phyloP scores from a whole-genome alignment of 1,284 basidiomycete species.

The Porogramme epimiltina region DNA sequence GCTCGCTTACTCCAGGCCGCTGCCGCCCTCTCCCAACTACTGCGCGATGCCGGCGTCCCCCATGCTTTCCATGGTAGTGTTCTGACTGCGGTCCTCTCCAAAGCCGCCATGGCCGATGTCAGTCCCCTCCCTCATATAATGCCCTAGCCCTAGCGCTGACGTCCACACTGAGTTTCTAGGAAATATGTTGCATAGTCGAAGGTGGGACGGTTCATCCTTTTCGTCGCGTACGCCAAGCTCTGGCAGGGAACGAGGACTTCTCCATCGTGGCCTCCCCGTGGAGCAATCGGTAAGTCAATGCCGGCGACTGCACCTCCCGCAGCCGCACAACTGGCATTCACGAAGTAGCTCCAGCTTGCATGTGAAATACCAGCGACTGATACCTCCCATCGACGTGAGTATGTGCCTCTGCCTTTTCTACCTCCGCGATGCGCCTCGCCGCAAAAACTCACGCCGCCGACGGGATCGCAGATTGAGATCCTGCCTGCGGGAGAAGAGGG shows the following conservation, averaged over 20 bases:
- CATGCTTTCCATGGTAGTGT: constrained; percentile 73
- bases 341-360: constrained; percentile 35
- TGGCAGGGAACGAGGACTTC: constrained; percentile 44
- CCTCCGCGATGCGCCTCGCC: too few species aligned
- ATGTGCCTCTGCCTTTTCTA: constrained; percentile 2
- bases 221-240: constrained; percentile 54
- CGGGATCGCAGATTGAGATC: constrained; percentile 83
- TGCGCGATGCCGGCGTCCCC: constrained; percentile 51
- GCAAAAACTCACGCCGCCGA: too few species aligned
- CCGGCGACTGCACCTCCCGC: constrained; percentile 2
- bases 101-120: constrained; percentile 56
- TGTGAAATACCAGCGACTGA: constrained; percentile 38
- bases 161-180: constrained; percentile 36
- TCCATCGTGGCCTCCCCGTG: constrained; percentile 50
- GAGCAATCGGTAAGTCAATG: constrained; percentile 48
- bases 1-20: constrained; percentile 66
- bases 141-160: constrained; percentile 8
- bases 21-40: constrained; percentile 55
- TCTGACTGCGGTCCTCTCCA: constrained; percentile 59
- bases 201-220: constrained; percentile 53
- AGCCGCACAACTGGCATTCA: constrained; percentile 11
- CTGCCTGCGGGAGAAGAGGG: constrained; percentile 78
- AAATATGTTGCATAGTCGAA: constrained; percentile 60
- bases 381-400: constrained; percentile 40
- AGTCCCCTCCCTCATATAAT: constrained; percentile 30